Evolutionary conservation across 2,329 filamentous ascomycete genomes (phyloP).

Genomic region (Trichophyton benhamiae): DNA sequence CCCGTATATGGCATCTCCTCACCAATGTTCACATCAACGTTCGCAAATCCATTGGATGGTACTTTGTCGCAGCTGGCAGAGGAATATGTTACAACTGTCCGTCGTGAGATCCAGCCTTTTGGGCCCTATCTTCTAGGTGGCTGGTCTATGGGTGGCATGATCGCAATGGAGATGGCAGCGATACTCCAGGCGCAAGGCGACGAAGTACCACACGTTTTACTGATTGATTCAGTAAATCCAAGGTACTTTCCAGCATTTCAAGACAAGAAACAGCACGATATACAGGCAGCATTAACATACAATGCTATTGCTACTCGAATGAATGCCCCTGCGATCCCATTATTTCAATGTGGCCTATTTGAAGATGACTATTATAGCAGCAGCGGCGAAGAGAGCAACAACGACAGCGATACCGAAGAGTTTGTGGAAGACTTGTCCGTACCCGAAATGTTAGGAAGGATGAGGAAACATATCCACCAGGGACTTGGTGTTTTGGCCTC

Average conservation of each 20-base stretch:
- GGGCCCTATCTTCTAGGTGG: conserved; percentile 30
- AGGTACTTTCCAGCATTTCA: conserved; percentile 9
- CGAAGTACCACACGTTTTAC: conserved; percentile 14
- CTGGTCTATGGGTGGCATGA: conserved; percentile 28
- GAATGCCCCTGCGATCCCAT: conserved; percentile 7
- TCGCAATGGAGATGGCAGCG: conserved; percentile 20
- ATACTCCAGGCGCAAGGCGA: conserved; percentile 13
- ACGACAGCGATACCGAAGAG: conserved; percentile 3
- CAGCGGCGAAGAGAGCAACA: conserved; percentile 7
- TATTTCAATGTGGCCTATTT: conserved; percentile 5
- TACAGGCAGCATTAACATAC: conserved; percentile 7
- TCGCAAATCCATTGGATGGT: conserved; percentile 10
- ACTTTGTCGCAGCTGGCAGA: conserved; percentile 13
- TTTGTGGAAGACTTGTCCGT: conserved; percentile 5
- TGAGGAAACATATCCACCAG: conserved; percentile 7
- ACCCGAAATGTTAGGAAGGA: conserved; percentile 4
- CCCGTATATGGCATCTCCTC: conserved; percentile 17
- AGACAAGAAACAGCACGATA: conserved; percentile 8
- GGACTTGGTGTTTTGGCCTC: conserved; percentile 5
- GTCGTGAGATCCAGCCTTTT: conserved; percentile 20
- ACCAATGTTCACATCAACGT: conserved; percentile 14
- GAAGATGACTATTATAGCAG: conserved; percentile 8
- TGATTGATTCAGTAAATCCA: conserved; percentile 17
- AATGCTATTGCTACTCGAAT: conserved; percentile 9
- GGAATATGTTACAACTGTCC: conserved; percentile 14